phyloP scores from a whole-genome alignment of 441 rosid species.

The Isatis lusitanica region DNA sequence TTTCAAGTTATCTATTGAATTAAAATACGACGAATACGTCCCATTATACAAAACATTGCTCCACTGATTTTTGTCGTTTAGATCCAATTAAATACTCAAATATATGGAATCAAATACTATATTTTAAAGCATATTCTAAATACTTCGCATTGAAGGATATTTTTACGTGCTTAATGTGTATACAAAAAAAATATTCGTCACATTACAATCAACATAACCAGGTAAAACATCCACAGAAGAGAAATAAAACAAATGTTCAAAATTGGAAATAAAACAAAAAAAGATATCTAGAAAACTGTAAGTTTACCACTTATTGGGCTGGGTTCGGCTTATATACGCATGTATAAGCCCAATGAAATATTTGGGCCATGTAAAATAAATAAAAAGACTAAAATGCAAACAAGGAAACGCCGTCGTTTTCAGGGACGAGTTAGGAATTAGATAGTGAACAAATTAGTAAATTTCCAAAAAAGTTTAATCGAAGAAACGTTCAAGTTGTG shows the following conservation, averaged over 20 bases:
- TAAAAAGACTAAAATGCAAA: neutral
- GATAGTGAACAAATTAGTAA: neutral
- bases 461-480: neutral
- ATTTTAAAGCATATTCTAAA: slow-evolving; percentile 10
- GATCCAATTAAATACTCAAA: neutral
- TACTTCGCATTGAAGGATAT: neutral
- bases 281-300: neutral
- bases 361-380: neutral
- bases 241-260: neutral
- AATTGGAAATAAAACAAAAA: neutral
- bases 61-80: slow-evolving; percentile 25
- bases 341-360: neutral
- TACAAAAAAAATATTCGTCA: neutral
- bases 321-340: neutral
- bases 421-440: neutral
- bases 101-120: slow-evolving; percentile 15
- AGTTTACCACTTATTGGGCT: neutral
- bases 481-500: slow-evolving; percentile 35
- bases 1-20: neutral
- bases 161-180: neutral
- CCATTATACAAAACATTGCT: slow-evolving; percentile 12
- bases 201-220: slow-evolving; percentile 2
- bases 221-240: neutral
- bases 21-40: neutral
- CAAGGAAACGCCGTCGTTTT: neutral